Conservation (phyloP, 1,284 basidiomycete species). For the Ceratobasidium sp. region DNA sequence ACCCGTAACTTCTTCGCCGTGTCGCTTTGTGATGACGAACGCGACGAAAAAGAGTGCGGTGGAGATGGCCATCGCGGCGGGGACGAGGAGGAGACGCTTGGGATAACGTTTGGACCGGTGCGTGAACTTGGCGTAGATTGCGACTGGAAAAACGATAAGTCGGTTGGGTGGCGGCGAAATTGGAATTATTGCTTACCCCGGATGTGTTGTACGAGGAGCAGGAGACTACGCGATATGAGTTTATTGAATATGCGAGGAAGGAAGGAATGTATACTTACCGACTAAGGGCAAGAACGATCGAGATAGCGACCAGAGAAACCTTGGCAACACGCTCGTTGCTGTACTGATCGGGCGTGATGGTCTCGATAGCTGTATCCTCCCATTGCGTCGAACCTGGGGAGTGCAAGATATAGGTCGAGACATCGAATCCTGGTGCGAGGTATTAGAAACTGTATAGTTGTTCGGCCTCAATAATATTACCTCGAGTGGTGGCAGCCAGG, state of each 20-base stretch:
- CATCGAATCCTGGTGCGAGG: constrained; percentile 20
- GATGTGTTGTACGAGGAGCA: constrained; percentile 28
- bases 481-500: constrained; percentile 38
- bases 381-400: constrained; percentile 18
- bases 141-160: constrained; percentile 16
- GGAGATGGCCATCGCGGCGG: constrained; percentile 17
- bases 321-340: constrained; percentile 23
- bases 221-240: not conserved
- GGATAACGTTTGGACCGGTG: constrained; percentile 15
- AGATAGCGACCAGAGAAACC: constrained; percentile 36
- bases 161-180: not conserved
- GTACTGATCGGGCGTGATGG: constrained; percentile 18
- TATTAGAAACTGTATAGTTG: not conserved
- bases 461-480: not conserved
- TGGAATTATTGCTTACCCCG: not conserved
- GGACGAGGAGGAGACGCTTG: constrained; percentile 20
- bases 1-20: not conserved
- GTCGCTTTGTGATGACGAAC: constrained; percentile 9
- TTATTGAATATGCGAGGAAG: too few relatives aligned
- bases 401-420: constrained; percentile 29
- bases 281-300: constrained; percentile 31
- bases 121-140: constrained; percentile 36
- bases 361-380: constrained; percentile 21
- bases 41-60: constrained; percentile 17
- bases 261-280: not conserved